These are phyloP conservation scores for Dysphania ambrosioides DNA, from an alignment of 148 eudicot species.

Conservation along the genomic window DNA sequence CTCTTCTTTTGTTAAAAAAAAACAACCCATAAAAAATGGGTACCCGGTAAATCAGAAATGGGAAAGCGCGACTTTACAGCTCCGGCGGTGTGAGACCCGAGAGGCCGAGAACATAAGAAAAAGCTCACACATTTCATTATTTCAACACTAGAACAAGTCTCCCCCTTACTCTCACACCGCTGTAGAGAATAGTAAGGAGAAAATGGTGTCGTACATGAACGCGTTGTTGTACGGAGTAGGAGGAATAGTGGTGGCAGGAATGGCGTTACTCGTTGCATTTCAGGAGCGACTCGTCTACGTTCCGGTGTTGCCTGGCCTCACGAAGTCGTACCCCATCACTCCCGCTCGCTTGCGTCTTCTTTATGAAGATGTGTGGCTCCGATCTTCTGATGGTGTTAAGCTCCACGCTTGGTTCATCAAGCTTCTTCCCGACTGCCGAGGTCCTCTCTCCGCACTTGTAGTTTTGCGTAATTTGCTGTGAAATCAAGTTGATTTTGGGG, in stretches of 20 bases:
- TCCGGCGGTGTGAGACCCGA: too few species aligned
- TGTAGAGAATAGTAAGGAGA: too few species aligned
- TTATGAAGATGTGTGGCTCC: conserved; percentile 93
- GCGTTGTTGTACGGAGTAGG: conserved; percentile 71
- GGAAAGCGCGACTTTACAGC: too few species aligned
- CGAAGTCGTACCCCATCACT: conserved; percentile 82
- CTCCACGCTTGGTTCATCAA: conserved; percentile 96
- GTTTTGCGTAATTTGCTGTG: neutral
- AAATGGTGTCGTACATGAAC: conserved; percentile 69
- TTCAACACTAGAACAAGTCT: too few species aligned
- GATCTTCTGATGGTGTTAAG: conserved; percentile 80
- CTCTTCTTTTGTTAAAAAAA: too few species aligned
- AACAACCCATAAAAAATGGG: too few species aligned
- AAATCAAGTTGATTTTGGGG: neutral
- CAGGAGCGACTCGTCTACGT: conserved; percentile 92
- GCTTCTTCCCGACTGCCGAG: conserved; percentile 64
- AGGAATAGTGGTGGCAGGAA: conserved; percentile 69
- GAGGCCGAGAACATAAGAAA: too few species aligned
- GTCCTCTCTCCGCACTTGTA: conserved; percentile 29
- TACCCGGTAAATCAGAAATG: too few species aligned
- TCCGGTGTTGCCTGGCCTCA: conserved; percentile 85
- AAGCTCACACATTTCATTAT: too few species aligned
- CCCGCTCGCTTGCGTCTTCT: conserved; percentile 74
- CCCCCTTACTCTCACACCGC: too few species aligned
- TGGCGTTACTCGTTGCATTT: conserved; percentile 79